Evolutionary conservation across 192 early-diverging fungal genomes (phyloP), one percentile per base, ranked within the genome.

Genomic region (Entomortierella beljakovae): DNA sequence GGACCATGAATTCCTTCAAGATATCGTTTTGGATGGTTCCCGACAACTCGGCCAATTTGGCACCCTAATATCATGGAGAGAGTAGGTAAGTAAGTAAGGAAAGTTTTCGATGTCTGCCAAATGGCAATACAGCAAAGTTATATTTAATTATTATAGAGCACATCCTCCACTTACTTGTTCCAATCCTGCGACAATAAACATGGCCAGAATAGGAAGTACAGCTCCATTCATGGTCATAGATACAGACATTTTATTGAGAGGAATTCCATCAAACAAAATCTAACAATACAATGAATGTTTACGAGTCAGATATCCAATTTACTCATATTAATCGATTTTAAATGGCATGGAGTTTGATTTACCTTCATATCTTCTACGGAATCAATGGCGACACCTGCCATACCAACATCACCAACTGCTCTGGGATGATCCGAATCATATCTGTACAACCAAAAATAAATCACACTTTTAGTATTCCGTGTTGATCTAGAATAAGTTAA

Each of bases 211-310:
- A 26, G 95, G 95, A 70, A 96, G 80, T 50, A 96, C 94, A 13
- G 95, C 95, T n/a, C 95, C 95, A 76, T 96, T 96, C 95, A 96
- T 96, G 10, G 95, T 96, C 95, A 96, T 96, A 2, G 93, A 94
- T 9, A 96, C 95, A 5, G 94, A 95, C 82, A 96, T 95, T 68
- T 92, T 93, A 74, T 93, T 94, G 43, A 96, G 87, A 50, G 95
- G 92, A 61, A 96, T 96, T 6, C 92, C 93, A 66, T 94, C 89
- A 83, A 96, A 96, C 61, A 96, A 70, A 68, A 94, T 91, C 87
- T 81, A 76, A 18, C 37, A 40, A 9, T 13, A 40, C 6, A 9
- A 40, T 40, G 37, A 40, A 40, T 40, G n/a, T n/a, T n/a, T n/a
- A n/a, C n/a, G n/a, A n/a, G n/a, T n/a, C n/a, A n/a, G n/a, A n/a